Conservation (phyloP, 805 yeast species). For the Cyberlindnera maritima region DNA sequence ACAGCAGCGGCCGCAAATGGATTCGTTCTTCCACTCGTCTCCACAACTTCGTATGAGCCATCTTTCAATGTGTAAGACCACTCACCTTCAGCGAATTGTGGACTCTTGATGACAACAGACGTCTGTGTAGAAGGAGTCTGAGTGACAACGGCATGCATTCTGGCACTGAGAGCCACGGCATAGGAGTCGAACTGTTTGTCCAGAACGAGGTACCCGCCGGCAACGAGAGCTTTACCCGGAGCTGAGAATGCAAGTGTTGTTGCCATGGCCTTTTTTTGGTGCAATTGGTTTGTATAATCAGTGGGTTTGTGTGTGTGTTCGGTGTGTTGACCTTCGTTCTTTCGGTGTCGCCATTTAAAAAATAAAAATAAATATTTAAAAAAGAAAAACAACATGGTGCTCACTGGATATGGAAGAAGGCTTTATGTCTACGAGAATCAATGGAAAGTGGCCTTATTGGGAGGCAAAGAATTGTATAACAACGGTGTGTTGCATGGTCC, state of each 20-base stretch:
- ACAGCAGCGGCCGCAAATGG: conserved; percentile 76
- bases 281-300: too few relatives aligned
- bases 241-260: conserved; percentile 56
- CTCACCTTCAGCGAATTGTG: conserved; percentile 68
- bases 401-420: too few relatives aligned
- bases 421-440: too few relatives aligned
- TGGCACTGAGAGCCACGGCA: conserved; percentile 82
- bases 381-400: too few relatives aligned
- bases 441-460: too few relatives aligned
- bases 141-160: conserved; percentile 76
- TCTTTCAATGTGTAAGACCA: conserved; percentile 55
- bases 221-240: conserved; percentile 92
- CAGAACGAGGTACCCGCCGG: conserved; percentile 92
- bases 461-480: too few relatives aligned
- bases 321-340: neutral
- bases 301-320: neutral
- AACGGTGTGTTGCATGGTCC: too few relatives aligned
- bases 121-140: conserved; percentile 1
- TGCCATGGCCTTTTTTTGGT: neutral
- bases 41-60: conserved; percentile 22
- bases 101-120: conserved; percentile 53
- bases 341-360: too few relatives aligned
- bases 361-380: too few relatives aligned
- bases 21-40: conserved; percentile 42
- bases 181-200: conserved; percentile 73